Evolutionary conservation across 1,139 yeast species (phyloP), one percentile per base, ranked within the genome.

Genomic region (Yamadazyma pseudoaaseri): DNA sequence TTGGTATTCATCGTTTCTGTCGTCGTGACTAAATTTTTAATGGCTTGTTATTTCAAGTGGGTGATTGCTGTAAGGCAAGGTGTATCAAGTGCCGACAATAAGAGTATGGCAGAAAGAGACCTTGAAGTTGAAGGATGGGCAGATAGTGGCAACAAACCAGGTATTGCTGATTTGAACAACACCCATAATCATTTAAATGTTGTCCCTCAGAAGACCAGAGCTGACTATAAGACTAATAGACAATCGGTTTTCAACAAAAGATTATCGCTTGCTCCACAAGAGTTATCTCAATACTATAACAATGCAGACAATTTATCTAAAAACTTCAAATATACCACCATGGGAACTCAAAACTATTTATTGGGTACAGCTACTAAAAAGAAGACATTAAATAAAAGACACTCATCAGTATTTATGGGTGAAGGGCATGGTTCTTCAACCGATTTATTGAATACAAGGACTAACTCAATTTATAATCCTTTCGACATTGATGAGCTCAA

Each of bases 31-130:
- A 90, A 89, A 62, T 92, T 92, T 51, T 38, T 83, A 12, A 70
- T 90, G 62, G 97, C 97, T 0, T 81, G 94, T 57, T 87, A 87
- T 57, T 92, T 84, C 66, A 79, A 83, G 46, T 90, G 96, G 96
- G 64, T 79, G 37, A 62, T 90, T 25, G 74, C 95, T 8, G 77
- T 81, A 34, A 70, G 65, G 30, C 97, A 89, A 62, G 97, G 97
- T 43, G 94, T 92, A 2, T 74, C 75, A 37, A 49, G 17, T 12
- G 12, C 20, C 11, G 27, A 27, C 15, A 68, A 60, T 28, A 71
- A 69, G 44, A 56, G 65, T 24, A 62, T 73, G 73, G 61, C 60
- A 10, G 62, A 61, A 37, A 58, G 77, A 43, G 65, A 79, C 45
- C 73, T 76, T 43, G 83, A 78, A 44, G 81, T 87, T 41, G 95